Base-by-base conservation (phyloP, 2,329 filamentous ascomycete species). In the Exophiala sideris region DNA sequence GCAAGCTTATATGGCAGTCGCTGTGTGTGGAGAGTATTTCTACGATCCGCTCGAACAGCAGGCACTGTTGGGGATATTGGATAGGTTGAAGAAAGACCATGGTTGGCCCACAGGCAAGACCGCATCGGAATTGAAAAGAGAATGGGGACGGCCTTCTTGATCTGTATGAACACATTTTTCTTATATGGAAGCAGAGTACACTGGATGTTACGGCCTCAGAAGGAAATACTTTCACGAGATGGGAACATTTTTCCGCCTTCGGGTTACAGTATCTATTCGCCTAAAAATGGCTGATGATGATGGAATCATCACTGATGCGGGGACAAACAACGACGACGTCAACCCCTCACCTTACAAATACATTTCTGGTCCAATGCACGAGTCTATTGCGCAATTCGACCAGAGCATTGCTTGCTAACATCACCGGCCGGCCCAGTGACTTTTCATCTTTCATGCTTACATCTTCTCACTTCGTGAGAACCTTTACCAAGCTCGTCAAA, bases 101-200 rank as follows among this genome's bases (percentile, higher is more conserved):
- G 79, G 75, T 3, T 77, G 79, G 66, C 80, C 79, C 5, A 83
- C 79, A 6, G 70, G 68, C 5, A 68, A 71, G 8, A 76, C 79
- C 24, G 74, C 76, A 36, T 64, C 68, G 35, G 73, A 77, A 54
- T 67, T 82, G 52, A 76, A 73, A 61, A 70, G 69, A 48, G 74
- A 72, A 52, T 83, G 78, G 79, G 76, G 73, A 14, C 59, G 61
- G 61, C 24, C 20, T n/a, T 53, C 36, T 50, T 39, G 35, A 32
- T n/a, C 3, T 45, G 18, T n/a, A 42, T 20, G 32, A 10, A 14
- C 14, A n/a, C 18, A 11, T 42, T 36, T 14, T 33, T 33, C 16
- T 14, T 50, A 18, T 21, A 20, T 20, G 36, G 36, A 40, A n/a
- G 36, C 14, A n/a, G 12, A 10, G n/a, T 18, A 16, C 14, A n/a